These are phyloP conservation scores for Clarireedia paspali DNA, from an alignment of 2,329 filamentous ascomycete species.

Conservation along the genomic window DNA sequence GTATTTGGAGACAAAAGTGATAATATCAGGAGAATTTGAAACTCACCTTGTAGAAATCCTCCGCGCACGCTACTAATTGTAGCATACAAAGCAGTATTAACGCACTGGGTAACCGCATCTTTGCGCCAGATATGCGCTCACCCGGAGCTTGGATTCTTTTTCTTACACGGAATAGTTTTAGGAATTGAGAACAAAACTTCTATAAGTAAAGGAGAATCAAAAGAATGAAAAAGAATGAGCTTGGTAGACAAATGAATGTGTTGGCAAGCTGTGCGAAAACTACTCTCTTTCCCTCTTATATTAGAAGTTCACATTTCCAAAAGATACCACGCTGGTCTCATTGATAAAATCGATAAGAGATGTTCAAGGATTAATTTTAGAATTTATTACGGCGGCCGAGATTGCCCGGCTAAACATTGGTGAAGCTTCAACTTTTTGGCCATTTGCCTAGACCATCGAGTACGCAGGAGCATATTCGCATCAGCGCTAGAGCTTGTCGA, in stretches of 20 bases:
- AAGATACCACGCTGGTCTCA: slow-evolving; percentile 13
- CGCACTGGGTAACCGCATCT: slow-evolving; percentile 45
- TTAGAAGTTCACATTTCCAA: neutral
- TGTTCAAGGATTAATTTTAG: neutral
- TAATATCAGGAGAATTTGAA: slow-evolving; percentile 32
- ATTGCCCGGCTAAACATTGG: neutral
- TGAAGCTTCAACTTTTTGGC: neutral
- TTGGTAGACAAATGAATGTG: slow-evolving; percentile 1
- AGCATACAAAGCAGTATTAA: slow-evolving; percentile 46
- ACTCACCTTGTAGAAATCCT: slow-evolving; percentile 73
- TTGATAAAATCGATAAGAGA: slow-evolving; percentile 2
- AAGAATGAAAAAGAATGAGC: neutral
- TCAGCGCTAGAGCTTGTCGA: too few relatives aligned
- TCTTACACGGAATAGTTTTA: neutral
- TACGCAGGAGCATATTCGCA: neutral
- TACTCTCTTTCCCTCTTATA: neutral
- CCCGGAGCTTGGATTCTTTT: slow-evolving; percentile 4
- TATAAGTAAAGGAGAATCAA: neutral
- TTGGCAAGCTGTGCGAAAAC: neutral
- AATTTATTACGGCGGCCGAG: neutral
- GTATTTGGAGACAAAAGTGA: neutral
- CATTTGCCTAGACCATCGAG: neutral
- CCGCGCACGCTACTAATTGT: slow-evolving; percentile 48
- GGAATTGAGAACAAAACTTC: neutral
- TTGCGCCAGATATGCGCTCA: slow-evolving; percentile 21